phyloP scores from a whole-genome alignment of 1,284 basidiomycete genomes.

The Marasmius tenuissimus region DNA sequence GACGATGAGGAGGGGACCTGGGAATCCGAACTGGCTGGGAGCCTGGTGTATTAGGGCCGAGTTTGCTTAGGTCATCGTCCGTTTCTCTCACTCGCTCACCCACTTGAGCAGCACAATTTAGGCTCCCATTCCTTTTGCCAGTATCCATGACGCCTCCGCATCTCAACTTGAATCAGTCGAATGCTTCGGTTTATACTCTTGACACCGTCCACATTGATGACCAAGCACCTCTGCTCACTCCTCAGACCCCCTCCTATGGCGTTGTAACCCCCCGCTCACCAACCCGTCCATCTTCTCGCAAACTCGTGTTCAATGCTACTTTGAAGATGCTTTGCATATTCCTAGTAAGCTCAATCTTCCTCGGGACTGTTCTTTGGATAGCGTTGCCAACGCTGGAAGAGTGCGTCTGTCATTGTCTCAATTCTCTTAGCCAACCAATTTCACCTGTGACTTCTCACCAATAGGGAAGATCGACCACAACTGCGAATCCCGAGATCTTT shows the following conservation, averaged over 20 bases:
- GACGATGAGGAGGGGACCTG: conserved; percentile 6
- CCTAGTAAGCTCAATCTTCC: conserved; percentile 61
- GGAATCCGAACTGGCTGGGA: conserved; percentile 15
- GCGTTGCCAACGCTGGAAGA: conserved; percentile 78
- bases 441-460: conserved; percentile 13
- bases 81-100: not conserved
- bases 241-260: conserved; percentile 49
- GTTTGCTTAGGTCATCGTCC: not conserved
- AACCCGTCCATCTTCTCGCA: conserved; percentile 42
- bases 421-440: conserved; percentile 2
- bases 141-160: conserved; percentile 3
- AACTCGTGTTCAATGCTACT: conserved; percentile 74
- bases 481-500: conserved; percentile 85
- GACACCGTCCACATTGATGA: conserved; percentile 45
- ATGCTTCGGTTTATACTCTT: conserved; percentile 66
- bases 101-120: not conserved
- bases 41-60: conserved; percentile 7
- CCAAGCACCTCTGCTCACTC: conserved; percentile 37
- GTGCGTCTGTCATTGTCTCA: conserved; percentile 44
- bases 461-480: conserved; percentile 69
- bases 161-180: conserved; percentile 21
- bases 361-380: conserved; percentile 76
- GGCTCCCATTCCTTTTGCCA: not conserved
- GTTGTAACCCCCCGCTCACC: conserved; percentile 42
- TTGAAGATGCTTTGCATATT: conserved; percentile 84